Evolutionary conservation across 2,329 filamentous ascomycete species (phyloP), one percentile per base, ranked within the genome.

Genomic region (Colletotrichum gigasporum): DNA sequence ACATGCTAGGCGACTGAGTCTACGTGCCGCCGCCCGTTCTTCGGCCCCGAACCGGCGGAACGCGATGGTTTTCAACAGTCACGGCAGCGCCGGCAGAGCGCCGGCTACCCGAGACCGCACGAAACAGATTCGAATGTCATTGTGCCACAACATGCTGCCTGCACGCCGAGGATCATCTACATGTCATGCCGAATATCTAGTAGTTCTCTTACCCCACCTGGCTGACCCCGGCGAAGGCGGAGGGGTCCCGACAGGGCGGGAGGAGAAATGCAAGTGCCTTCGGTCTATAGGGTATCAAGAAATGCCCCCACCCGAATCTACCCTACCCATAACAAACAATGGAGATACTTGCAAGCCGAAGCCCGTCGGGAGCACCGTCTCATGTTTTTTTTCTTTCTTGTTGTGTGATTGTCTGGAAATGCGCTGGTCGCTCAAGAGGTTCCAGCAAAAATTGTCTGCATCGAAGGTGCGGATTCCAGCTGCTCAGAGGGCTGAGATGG

Each of bases 261-360:
- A 41, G 30, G 47, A 39, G 32, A 42, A 60, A 64, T 60, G 48
- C 59, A 57, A 52, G 39, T 58, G 44, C 51, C 47, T 65, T 65
- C 58, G 63, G 63, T 65, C 63, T 65, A 65, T 52, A 65, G 63
- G 63, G 59, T 65, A 65, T 65, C 63, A 63, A 58, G 42, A 52
- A 54, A 52, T 64, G 63, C 51, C 45, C 63, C 56, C 57, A 42
- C 53, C 59, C 58, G 45, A 65, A 42, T 65, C 63, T 64, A 65
- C 51, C 57, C 39, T 64, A 52, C 44, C 58, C 51, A 12, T 63
- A 63, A 45, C 61, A 39, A 53, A 37, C 34, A 41, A 37, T 42
- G 39, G 5, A 22, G 9, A 44, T n/a, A n/a, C 20, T 50, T 58
- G 53, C 32, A 39, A 9, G 18, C 34, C 39, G 11, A 59, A 30